Percentiles rank a stretch among this genome's conserved stretches.
These are phyloP conservation scores for Aechmea fasciata DNA, from an alignment of 176 grass and related monocot genomes.

Conservation along the genomic window DNA sequence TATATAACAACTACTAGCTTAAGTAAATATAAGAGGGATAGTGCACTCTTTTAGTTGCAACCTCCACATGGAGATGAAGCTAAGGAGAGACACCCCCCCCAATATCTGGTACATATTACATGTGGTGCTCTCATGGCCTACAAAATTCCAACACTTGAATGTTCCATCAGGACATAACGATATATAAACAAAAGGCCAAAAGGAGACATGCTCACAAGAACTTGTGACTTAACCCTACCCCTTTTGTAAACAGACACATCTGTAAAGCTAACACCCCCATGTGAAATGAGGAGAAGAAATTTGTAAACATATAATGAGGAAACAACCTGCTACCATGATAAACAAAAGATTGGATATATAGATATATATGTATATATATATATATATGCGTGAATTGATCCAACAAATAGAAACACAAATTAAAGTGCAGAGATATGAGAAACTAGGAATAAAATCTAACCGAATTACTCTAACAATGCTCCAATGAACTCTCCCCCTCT, in stretches of 20 bases:
- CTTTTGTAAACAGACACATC: background rate
- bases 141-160: background rate
- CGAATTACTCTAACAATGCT: background rate
- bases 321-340: no score
- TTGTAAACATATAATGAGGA: background rate
- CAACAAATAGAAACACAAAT: background rate
- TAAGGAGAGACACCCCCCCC: no score
- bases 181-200: background rate
- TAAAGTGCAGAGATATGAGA: background rate
- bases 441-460: background rate
- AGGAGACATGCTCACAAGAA: background rate
- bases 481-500: conserved; percentile 1
- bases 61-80: background rate
- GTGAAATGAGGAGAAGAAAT: background rate
- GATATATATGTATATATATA: background rate
- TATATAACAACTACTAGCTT: background rate
- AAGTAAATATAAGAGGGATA: background rate
- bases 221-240: background rate
- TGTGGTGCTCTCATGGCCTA: background rate
- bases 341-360: background rate
- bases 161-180: background rate
- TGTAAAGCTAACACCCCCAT: background rate
- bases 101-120: background rate
- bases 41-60: background rate
- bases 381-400: background rate